Percentiles rank a stretch among this genome's conserved stretches.
Conservation (phyloP, 345 rosid species). For the Dipteronia sinensis region DNA sequence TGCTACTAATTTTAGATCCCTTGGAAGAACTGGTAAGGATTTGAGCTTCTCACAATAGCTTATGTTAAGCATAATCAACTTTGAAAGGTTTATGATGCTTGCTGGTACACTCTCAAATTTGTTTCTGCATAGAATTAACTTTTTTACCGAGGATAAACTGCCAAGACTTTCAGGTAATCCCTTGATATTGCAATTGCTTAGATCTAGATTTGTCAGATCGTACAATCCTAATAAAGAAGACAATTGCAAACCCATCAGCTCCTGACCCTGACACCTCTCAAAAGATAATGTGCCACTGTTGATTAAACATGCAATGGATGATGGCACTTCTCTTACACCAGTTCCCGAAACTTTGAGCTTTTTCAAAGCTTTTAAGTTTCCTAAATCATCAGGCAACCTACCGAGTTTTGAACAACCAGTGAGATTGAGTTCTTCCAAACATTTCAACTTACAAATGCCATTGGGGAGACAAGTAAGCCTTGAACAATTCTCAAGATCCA, state of each 20-base stretch:
- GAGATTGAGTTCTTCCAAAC: neutral
- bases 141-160: neutral
- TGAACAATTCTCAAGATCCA: neutral
- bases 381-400: neutral
- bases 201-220: neutral
- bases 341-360: no score
- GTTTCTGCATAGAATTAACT: neutral
- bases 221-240: neutral
- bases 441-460: conserved; percentile 13
- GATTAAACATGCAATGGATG: no score
- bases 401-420: neutral
- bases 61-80: neutral
- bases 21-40: neutral
- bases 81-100: conserved; percentile 5
- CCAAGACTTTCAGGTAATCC: neutral
- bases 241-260: neutral
- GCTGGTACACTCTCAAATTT: conserved; percentile 11
- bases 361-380: neutral
- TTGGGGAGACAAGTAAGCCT: neutral
- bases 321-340: no score
- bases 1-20: neutral
- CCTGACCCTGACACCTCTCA: neutral
- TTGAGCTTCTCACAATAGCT: conserved; percentile 1
- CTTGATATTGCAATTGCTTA: neutral
- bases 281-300: neutral